Evolutionary conservation across 805 yeast species (phyloP), one percentile per base, ranked within the genome.

Genomic region (Saturnispora zaruensis): DNA sequence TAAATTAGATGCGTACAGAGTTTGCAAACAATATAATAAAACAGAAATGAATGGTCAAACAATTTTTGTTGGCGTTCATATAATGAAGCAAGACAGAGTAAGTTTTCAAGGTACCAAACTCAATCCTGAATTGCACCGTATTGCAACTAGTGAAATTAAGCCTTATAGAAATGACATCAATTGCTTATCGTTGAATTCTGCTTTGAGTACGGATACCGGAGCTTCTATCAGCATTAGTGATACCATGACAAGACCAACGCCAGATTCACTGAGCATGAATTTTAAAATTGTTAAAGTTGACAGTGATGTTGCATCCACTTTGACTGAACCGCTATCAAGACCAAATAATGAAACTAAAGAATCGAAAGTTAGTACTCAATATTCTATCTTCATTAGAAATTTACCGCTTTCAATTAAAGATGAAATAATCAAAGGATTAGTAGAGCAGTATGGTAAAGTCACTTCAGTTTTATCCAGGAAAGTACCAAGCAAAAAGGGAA

Each of bases 1-100:
- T 30, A 63, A 65, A 24, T 51, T 57, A 7, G 69, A 65, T 43
- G 71, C 75, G 1, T 55, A 57, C 24, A 53, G 57, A 4, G 71
- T 75, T 11, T 68, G 75, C 18, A 55, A 63, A 21, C 50, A 53
- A 16, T 50, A 55, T 41, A 63, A 64, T 41, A 56, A 57, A 23
- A 53, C 60, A 2, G 44, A 51, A 26, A 48, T 58, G 53, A 58
- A 59, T 34, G 66, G 58, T 4, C 55, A 53, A 20, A 43, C 49
- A 4, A 56, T 63, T 6, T 58, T 53, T 46, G 67, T 60, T 8
- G 60, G 66, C 3, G 53, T 66, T 32, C 68, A 63, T 45, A 62
- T 61, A 25, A 41, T 57, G 24, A 63, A 59, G 41, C 62, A 59
- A 28, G 67, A 65, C 25, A 53, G 66, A 33, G 57, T 60, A 23